phyloP scores from a whole-genome alignment of 1,284 basidiomycete species.

The Chiua sp. region DNA sequence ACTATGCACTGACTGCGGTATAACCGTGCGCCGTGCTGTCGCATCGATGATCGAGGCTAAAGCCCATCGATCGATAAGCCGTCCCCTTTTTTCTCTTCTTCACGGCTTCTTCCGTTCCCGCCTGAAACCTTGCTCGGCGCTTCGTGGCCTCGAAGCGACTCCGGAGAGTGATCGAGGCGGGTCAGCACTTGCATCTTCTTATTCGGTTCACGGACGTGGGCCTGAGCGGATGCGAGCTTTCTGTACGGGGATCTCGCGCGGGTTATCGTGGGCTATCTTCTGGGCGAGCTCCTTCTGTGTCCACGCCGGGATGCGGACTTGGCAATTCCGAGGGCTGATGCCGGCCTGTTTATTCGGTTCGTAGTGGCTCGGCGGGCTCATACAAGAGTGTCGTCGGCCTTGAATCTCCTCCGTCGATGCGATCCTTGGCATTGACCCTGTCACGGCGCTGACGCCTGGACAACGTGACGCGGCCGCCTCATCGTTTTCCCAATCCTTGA shows the following conservation, averaged over 20 bases:
- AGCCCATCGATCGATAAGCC: too few species aligned
- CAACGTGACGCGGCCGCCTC: background rate
- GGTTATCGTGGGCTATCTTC: background rate
- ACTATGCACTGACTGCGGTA: background rate
- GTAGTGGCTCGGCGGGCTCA: too few species aligned
- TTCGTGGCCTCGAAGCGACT: background rate
- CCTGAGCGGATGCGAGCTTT: background rate
- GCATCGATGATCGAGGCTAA: background rate
- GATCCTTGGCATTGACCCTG: background rate
- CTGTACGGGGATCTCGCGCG: background rate
- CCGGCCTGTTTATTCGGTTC: background rate
- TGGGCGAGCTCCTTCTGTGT: background rate
- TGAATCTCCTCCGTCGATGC: background rate
- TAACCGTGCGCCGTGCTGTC: background rate
- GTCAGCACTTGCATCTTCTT: too few species aligned
- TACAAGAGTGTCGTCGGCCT: background rate
- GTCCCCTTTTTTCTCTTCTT: too few species aligned
- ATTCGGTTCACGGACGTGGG: background rate
- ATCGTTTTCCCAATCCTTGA: background rate
- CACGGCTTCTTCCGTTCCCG: background rate
- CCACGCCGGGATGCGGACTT: background rate
- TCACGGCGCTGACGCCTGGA: background rate
- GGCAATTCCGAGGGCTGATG: background rate
- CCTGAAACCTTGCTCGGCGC: background rate
- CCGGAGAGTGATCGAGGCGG: background rate